A percentile compares a stretch with the other conserved stretches of the same genome.
phyloP scores from a whole-genome alignment of 169 alveolate genomes.

The Plasmodium inui region DNA sequence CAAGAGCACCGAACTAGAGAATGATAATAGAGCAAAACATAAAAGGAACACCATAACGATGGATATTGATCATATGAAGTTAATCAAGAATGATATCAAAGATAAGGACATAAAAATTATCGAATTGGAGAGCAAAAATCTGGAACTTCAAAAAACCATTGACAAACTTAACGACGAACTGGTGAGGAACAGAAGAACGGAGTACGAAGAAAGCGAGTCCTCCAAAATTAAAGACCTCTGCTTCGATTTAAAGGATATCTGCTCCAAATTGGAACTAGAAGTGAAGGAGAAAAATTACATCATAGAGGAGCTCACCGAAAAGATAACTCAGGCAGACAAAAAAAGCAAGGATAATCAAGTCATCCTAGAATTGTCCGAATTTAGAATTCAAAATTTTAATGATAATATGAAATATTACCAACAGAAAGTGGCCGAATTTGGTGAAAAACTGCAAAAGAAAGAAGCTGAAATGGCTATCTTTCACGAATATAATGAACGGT shows the following conservation, averaged over 20 bases:
- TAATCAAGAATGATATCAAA: conserved; percentile 64
- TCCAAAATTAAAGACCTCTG: conserved; percentile 61
- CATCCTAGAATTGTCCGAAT: conserved; percentile 74
- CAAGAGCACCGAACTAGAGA: background rate
- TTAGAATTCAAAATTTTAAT: conserved; percentile 74
- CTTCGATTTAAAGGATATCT: conserved; percentile 75
- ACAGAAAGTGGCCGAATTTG: conserved; percentile 63
- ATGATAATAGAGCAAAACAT: background rate
- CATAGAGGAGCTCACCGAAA: conserved; percentile 66
- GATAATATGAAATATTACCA: conserved; percentile 69
- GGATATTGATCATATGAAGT: conserved; percentile 48
- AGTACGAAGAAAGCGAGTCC: conserved; percentile 44
- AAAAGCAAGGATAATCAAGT: conserved; percentile 76
- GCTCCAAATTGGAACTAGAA: conserved; percentile 67
- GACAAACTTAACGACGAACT: conserved; percentile 56
- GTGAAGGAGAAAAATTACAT: conserved; percentile 60
- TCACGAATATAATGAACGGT: conserved; percentile 60
- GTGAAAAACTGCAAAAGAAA: conserved; percentile 45
- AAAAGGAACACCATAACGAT: conserved; percentile 23
- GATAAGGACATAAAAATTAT: conserved; percentile 68
- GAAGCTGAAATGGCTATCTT: conserved; percentile 43
- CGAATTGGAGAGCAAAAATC: conserved; percentile 67
- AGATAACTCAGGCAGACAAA: conserved; percentile 47
- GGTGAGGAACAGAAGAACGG: conserved; percentile 10
- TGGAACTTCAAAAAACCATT: conserved; percentile 55